A percentile compares a stretch with the other conserved stretches of the same genome.
Conservation (phyloP, 1,139 yeast species). For the Meyerozyma smithsonii region DNA sequence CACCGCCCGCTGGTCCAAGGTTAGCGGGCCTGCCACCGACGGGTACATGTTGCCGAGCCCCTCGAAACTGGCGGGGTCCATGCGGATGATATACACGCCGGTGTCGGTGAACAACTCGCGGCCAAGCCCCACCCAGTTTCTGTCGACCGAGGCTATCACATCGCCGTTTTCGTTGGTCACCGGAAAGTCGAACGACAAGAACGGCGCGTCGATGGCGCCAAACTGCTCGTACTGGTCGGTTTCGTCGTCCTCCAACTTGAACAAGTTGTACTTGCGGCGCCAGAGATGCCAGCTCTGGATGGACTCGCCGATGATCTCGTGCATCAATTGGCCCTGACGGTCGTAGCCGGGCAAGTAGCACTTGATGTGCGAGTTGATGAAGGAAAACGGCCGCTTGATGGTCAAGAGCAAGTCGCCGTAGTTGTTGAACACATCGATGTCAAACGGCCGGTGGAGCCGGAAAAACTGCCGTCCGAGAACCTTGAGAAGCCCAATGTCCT, state of each 20-base stretch:
- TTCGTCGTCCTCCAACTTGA: slow-evolving; percentile 45
- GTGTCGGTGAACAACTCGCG: slow-evolving; percentile 92
- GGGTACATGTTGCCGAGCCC: slow-evolving; percentile 43
- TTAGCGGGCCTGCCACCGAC: slow-evolving; percentile 43
- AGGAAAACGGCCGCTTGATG: slow-evolving; percentile 75
- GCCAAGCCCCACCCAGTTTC: slow-evolving; percentile 94
- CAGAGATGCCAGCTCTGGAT: slow-evolving; percentile 93
- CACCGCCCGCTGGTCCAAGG: slow-evolving; percentile 80
- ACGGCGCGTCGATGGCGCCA: slow-evolving; percentile 84
- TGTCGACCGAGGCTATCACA: slow-evolving; percentile 71
- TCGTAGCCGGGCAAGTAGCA: slow-evolving; percentile 57
- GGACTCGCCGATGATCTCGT: slow-evolving; percentile 72
- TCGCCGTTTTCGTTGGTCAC: slow-evolving; percentile 54
- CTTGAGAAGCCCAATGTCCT: slow-evolving; percentile 66
- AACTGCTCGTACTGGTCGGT: slow-evolving; percentile 53
- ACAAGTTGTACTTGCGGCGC: slow-evolving; percentile 83
- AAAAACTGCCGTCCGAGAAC: slow-evolving; percentile 76
- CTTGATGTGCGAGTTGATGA: slow-evolving; percentile 83
- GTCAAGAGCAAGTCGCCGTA: slow-evolving; percentile 67
- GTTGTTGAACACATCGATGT: slow-evolving; percentile 72
- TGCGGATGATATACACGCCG: slow-evolving; percentile 81
- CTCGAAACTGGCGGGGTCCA: slow-evolving; percentile 67
- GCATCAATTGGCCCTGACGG: slow-evolving; percentile 28
- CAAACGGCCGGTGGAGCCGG: slow-evolving; percentile 80
- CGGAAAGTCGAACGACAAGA: slow-evolving; percentile 82